These are phyloP conservation scores for Septoria petroselini DNA, from an alignment of 2,329 filamentous ascomycete species.

Conservation along the genomic window DNA sequence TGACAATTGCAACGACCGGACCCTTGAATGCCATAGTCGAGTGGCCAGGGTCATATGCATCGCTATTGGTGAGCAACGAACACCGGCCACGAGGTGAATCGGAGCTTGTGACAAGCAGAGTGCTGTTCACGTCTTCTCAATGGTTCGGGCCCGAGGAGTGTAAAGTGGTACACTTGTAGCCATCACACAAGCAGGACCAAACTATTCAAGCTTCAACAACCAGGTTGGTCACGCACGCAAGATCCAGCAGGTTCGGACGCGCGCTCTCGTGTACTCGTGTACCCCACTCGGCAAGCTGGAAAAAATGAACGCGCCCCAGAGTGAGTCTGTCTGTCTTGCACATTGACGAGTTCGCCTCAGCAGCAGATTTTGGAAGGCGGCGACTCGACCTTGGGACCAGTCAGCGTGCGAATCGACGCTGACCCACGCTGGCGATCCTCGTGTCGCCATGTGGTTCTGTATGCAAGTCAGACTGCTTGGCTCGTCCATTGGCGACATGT, in stretches of 20 bases:
- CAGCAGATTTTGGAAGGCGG: conserved; percentile 1
- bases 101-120: too few species aligned
- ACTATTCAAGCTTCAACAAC: neutral
- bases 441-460: conserved; percentile 12
- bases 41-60: too few species aligned
- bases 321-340: too few species aligned
- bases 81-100: too few species aligned
- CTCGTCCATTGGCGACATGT: conserved; percentile 13
- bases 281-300: neutral
- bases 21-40: too few species aligned
- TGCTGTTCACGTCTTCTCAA: neutral
- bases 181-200: conserved; percentile 3
- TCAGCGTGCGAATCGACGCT: neutral
- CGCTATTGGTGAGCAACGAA: too few species aligned
- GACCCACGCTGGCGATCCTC: conserved; percentile 4
- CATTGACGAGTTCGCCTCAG: too few species aligned
- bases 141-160: neutral
- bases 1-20: neutral
- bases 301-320: too few species aligned
- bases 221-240: neutral
- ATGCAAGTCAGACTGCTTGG: conserved; percentile 7
- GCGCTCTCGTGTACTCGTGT: conserved; percentile 7
- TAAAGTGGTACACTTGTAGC: conserved; percentile 3
- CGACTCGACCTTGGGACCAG: conserved; percentile 1
- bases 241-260: neutral